Evolutionary conservation across 176 grass and related monocot species (phyloP).

Genomic region (Aegilops bicornis): DNA sequence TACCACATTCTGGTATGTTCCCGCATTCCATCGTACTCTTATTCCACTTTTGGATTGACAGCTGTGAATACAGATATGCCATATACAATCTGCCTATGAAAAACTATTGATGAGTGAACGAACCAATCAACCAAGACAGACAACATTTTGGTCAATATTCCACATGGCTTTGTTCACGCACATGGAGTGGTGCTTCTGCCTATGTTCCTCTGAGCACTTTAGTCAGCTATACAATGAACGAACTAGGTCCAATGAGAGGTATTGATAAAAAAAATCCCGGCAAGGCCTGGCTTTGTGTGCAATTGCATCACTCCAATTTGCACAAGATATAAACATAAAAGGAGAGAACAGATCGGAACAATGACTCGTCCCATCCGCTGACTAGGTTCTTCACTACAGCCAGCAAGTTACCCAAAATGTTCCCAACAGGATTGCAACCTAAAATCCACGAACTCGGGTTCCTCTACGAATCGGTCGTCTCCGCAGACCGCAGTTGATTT

Average conservation of each 20-base stretch:
- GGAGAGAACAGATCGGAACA: neutral
- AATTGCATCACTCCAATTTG: neutral
- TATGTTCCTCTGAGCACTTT: neutral
- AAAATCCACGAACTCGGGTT: neutral
- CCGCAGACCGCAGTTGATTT: neutral
- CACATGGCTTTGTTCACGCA: neutral
- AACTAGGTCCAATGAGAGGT: neutral
- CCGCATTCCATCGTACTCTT: neutral
- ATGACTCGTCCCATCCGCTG: neutral
- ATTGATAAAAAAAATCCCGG: neutral
- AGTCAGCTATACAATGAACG: neutral
- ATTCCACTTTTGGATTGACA: neutral
- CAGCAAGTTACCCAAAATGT: neutral
- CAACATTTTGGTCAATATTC: neutral
- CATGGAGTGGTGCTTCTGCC: neutral
- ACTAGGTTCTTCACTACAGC: neutral
- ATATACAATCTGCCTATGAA: neutral
- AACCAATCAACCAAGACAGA: neutral
- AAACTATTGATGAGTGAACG: neutral
- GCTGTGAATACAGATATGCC: neutral
- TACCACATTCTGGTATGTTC: neutral
- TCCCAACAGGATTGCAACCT: neutral
- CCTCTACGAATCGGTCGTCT: neutral
- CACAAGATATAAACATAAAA: neutral
- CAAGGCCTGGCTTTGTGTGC: neutral